These are phyloP conservation scores for Microbotryum silenes-acaulis DNA, from an alignment of 1,284 basidiomycete genomes.

Conservation along the genomic window DNA sequence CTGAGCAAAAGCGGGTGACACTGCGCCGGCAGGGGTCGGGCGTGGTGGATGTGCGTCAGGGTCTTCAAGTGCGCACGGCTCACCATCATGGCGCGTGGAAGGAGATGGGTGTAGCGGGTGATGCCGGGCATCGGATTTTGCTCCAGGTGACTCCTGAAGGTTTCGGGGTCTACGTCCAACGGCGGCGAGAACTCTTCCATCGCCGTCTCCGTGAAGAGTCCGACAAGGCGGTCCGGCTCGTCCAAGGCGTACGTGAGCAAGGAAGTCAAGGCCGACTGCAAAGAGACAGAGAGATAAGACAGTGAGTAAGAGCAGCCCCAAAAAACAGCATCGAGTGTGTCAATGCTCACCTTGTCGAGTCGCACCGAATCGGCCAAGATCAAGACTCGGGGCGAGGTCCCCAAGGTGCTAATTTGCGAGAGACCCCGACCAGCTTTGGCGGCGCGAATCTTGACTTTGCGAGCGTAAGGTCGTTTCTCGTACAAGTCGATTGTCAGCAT, in stretches of 20 bases:
- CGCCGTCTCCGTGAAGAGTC: slow-evolving; percentile 13
- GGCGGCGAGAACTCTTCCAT: slow-evolving; percentile 7
- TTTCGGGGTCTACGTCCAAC: not conserved
- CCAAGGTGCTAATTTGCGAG: slow-evolving; percentile 3
- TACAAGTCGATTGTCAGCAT: slow-evolving; percentile 9
- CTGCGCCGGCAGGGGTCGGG: not conserved
- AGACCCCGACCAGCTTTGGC: slow-evolving; percentile 12
- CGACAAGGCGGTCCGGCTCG: slow-evolving; percentile 13
- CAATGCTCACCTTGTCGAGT: slow-evolving; percentile 18
- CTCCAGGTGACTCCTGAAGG: slow-evolving; percentile 13
- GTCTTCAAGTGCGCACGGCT: slow-evolving; percentile 6
- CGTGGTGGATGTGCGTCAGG: slow-evolving; percentile 1
- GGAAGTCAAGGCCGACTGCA: slow-evolving; percentile 15
- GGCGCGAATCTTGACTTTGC: slow-evolving; percentile 2
- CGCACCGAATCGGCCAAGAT: slow-evolving; percentile 22
- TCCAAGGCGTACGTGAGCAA: slow-evolving; percentile 21
- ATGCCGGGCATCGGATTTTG: slow-evolving; percentile 16
- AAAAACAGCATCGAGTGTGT: not conserved
- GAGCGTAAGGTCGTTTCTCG: slow-evolving; percentile 4
- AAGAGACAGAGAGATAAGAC: not conserved
- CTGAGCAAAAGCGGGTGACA: slow-evolving; percentile 23
- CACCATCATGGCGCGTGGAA: slow-evolving; percentile 16
- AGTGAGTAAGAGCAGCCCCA: not conserved
- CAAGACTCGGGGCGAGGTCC: slow-evolving; percentile 9
- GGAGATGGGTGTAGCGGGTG: slow-evolving; percentile 12